Evolutionary conservation across 2,329 filamentous ascomycete genomes (phyloP).

Genomic region (Alternaria alternata): DNA sequence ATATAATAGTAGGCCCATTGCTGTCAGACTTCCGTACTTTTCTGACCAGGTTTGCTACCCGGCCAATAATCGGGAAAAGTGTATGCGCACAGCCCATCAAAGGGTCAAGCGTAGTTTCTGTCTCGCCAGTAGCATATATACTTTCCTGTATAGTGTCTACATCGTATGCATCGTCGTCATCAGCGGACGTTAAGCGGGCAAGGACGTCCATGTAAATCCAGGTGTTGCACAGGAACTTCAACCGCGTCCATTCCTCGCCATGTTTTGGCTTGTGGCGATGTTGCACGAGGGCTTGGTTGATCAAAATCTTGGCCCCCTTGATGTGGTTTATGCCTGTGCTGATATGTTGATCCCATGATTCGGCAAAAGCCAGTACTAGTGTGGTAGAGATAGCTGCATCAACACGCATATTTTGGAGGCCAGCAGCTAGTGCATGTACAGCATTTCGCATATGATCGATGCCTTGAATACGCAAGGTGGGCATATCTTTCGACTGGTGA

Average conservation of each 20-base stretch:
- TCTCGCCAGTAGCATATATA: constrained; percentile 42
- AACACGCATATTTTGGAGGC: constrained; percentile 69
- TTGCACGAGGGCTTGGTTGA: constrained; percentile 65
- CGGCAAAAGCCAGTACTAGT: constrained; percentile 71
- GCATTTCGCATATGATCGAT: constrained; percentile 74
- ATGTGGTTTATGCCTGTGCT: constrained; percentile 74
- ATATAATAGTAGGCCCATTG: constrained; percentile 69
- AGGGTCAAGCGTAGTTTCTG: constrained; percentile 69
- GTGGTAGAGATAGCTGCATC: constrained; percentile 75
- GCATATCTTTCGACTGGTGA: constrained; percentile 67
- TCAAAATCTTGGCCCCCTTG: constrained; percentile 70
- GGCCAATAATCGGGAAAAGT: constrained; percentile 73
- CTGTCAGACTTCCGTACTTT: constrained; percentile 63
- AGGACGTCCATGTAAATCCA: constrained; percentile 80
- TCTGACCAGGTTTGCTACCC: constrained; percentile 71
- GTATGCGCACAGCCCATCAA: constrained; percentile 74
- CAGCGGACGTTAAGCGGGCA: constrained; percentile 69
- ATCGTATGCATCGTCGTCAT: constrained; percentile 64
- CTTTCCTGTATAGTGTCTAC: constrained; percentile 54
- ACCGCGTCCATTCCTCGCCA: constrained; percentile 56
- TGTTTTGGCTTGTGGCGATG: constrained; percentile 53
- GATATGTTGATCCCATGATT: constrained; percentile 75
- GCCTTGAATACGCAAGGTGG: constrained; percentile 66
- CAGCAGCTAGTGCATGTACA: constrained; percentile 65
- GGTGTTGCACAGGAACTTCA: constrained; percentile 74